These are phyloP conservation scores for Nitzschia sp. DNA, from an alignment of 108 stramenopile species.

Conservation along the genomic window DNA sequence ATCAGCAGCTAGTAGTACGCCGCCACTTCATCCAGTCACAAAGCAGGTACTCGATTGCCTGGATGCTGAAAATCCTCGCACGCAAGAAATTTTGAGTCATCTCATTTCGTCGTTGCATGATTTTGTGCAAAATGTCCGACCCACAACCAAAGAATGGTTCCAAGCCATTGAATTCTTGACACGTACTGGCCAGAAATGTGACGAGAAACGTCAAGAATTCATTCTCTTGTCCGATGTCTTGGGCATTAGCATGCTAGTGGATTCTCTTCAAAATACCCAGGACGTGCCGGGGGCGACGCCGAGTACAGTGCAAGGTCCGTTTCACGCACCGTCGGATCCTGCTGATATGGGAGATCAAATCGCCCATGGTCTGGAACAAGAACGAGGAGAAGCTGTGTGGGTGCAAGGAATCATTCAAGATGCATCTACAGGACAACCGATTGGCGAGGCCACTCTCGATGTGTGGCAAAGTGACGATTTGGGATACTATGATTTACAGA, in stretches of 20 bases:
- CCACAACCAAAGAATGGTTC: neutral
- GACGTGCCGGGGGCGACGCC: neutral
- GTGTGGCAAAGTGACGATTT: neutral
- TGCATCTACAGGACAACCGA: neutral
- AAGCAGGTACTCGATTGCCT: too few relatives aligned
- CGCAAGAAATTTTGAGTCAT: neutral
- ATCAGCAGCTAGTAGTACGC: too few relatives aligned
- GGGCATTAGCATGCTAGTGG: conserved; percentile 3
- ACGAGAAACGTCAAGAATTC: conserved; percentile 5
- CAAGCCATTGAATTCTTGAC: conserved; percentile 8
- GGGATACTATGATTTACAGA: neutral
- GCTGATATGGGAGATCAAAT: neutral
- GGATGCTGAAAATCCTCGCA: too few relatives aligned
- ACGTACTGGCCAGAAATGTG: conserved; percentile 1
- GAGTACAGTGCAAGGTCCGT: neutral
- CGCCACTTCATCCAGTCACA: too few relatives aligned
- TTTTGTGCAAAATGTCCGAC: conserved; percentile 9
- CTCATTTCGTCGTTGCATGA: neutral
- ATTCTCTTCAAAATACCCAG: neutral
- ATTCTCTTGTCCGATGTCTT: conserved; percentile 8
- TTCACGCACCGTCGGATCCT: neutral
- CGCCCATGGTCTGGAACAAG: neutral
- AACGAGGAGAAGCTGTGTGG: neutral
- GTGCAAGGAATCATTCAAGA: neutral
- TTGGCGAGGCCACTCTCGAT: neutral